Conservation (phyloP, 768 basidiomycete species). For the Hypholoma sublateritium region DNA sequence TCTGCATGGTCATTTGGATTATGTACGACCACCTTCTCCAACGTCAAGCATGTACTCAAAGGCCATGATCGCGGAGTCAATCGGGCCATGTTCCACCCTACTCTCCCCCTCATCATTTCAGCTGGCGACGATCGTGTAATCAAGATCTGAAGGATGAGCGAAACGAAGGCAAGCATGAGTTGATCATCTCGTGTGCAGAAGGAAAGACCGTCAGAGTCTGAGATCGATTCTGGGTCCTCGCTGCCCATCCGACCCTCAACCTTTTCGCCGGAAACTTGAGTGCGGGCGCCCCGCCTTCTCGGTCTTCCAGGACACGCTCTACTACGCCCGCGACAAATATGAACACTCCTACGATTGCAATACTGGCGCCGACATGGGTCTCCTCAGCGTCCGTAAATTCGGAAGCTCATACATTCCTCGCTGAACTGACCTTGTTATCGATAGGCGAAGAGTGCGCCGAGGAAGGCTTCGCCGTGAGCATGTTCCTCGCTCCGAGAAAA, state of each 20-base stretch:
- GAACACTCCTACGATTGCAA: conserved; percentile 94
- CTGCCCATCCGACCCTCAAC: conserved; percentile 94
- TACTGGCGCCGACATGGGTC: conserved; percentile 87
- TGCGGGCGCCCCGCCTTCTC: conserved; percentile 96
- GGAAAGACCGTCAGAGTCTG: conserved; percentile 99
- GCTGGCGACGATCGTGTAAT: conserved; percentile 96
- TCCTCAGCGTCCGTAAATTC: conserved; percentile 94
- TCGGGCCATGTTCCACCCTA: conserved; percentile 96
- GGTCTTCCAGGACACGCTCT: conserved; percentile 86
- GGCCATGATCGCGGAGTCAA: conserved; percentile 97
- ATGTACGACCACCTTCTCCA: conserved; percentile 91
- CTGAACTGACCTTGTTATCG: conserved; percentile 76
- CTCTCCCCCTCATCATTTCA: conserved; percentile 94
- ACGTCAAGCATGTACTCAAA: conserved; percentile 97
- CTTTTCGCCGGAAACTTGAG: conserved; percentile 98
- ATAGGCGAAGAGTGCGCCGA: conserved; percentile 88
- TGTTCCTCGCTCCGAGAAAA: conserved; percentile 81
- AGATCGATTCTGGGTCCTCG: conserved; percentile 99
- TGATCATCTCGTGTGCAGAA: conserved; percentile 96
- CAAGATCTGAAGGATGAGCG: conserved; percentile 99
- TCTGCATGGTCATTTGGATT: conserved; percentile 92
- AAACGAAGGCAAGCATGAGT: conserved; percentile 96
- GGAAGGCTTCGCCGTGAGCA: conserved; percentile 85
- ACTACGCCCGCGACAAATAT: conserved; percentile 98
- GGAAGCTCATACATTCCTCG: conserved; percentile 94